phyloP scores from a whole-genome alignment of 768 basidiomycete species.

The Leccinum broughii region DNA sequence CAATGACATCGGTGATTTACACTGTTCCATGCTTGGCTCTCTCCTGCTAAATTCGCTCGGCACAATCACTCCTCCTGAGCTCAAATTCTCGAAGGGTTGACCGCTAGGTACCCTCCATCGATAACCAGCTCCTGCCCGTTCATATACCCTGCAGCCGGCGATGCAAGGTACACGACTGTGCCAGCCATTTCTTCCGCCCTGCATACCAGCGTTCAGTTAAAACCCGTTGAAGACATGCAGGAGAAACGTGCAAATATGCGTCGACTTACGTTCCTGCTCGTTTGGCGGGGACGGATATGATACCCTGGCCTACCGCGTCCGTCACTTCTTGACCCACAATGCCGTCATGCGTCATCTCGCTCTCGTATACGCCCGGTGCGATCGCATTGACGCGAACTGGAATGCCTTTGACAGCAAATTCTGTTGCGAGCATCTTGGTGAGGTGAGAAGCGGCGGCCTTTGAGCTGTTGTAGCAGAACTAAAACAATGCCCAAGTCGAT shows the following conservation, averaged over 20 bases:
- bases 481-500: neutral
- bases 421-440: constrained; percentile 76
- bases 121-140: constrained; percentile 79
- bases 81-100: constrained; percentile 61
- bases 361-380: constrained; percentile 74
- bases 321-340: constrained; percentile 47
- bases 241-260: neutral
- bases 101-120: constrained; percentile 72
- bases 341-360: constrained; percentile 66
- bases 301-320: constrained; percentile 57
- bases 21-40: neutral
- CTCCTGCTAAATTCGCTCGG: neutral
- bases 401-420: constrained; percentile 66
- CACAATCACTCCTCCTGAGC: neutral
- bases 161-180: constrained; percentile 73
- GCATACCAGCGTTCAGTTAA: constrained; percentile 3
- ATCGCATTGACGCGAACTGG: constrained; percentile 73
- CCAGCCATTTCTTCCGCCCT: constrained; percentile 78
- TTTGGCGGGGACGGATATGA: constrained; percentile 61
- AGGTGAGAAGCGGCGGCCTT: constrained; percentile 78
- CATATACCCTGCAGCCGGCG: constrained; percentile 69
- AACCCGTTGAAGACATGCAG: neutral
- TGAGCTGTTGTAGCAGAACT: constrained; percentile 83
- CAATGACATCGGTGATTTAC: neutral
- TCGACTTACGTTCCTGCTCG: constrained; percentile 66